Evolutionary conservation across 495 filamentous ascomycete genomes (phyloP).

Genomic region (Penicillium samsonianum): DNA sequence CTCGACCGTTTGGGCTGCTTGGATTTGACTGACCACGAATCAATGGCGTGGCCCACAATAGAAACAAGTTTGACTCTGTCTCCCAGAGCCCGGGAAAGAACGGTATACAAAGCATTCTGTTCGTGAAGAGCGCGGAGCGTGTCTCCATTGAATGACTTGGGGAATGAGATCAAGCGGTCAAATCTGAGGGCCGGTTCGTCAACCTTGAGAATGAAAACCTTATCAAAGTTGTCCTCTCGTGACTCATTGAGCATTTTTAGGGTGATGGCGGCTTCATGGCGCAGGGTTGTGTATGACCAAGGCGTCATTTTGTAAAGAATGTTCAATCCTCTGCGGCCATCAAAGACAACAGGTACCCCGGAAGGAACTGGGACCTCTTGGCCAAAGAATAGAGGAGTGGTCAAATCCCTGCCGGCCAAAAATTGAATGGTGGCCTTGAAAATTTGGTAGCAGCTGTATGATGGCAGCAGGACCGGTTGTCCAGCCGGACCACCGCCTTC

Average conservation of each 20-base stretch:
- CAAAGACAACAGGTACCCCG: constrained; percentile 54
- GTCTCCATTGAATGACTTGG: constrained; percentile 30
- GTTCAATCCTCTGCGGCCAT: constrained; percentile 72
- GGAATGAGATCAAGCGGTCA: constrained; percentile 57
- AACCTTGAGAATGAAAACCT: constrained; percentile 74
- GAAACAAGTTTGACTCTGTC: constrained; percentile 71
- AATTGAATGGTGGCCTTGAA: constrained; percentile 92
- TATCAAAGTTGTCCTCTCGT: constrained; percentile 76
- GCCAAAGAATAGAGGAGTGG: constrained; percentile 60
- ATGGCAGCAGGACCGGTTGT: constrained; percentile 66
- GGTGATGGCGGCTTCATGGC: constrained; percentile 70
- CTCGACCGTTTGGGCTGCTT: constrained; percentile 30
- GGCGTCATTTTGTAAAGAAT: constrained; percentile 87
- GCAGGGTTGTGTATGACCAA: constrained; percentile 75
- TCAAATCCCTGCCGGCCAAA: constrained; percentile 69
- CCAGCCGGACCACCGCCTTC: constrained; percentile 71
- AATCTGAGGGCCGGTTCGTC: constrained; percentile 68
- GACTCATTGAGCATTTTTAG: constrained; percentile 71
- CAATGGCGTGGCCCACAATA: constrained; percentile 43
- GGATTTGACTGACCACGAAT: constrained; percentile 38
- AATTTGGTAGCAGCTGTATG: constrained; percentile 88
- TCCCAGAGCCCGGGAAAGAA: constrained; percentile 67
- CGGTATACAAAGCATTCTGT: constrained; percentile 52
- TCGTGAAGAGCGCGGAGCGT: constrained; percentile 34
- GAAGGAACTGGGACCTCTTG: constrained; percentile 32